phyloP scores from a whole-genome alignment of 2,329 filamentous ascomycete species.

The Cladophialophora chaetospira region DNA sequence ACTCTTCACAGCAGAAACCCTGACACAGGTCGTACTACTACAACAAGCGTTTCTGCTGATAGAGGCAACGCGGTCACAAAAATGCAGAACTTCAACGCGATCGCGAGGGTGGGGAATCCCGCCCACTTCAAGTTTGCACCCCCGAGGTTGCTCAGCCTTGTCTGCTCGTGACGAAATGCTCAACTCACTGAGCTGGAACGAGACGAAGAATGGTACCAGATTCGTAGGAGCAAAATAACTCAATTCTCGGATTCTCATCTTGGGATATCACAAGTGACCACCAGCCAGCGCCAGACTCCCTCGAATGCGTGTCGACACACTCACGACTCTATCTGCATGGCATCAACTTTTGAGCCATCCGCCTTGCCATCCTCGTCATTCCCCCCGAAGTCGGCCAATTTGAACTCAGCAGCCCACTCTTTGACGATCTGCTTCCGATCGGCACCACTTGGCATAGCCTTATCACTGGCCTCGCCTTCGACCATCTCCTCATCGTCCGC shows the following conservation, averaged over 20 bases:
- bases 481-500: conserved; percentile 44
- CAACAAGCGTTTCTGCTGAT: no score
- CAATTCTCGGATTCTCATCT: background rate
- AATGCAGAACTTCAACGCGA: background rate
- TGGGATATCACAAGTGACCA: background rate
- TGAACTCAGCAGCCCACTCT: conserved; percentile 93
- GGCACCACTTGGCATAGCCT: conserved; percentile 54
- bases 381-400: conserved; percentile 89
- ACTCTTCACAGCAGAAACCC: background rate
- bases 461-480: conserved; percentile 38
- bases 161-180: no score
- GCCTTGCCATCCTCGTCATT: conserved; percentile 49
- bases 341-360: conserved; percentile 17
- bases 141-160: no score
- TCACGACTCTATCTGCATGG: conserved; percentile 39
- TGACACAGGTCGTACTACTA: background rate
- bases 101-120: background rate
- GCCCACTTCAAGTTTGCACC: background rate
- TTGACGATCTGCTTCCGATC: conserved; percentile 83
- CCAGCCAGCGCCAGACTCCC: background rate
- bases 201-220: background rate
- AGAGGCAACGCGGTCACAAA: no score
- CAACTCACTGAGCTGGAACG: no score
- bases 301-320: conserved; percentile 5
- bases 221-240: no score